Conservation (phyloP, 352 stramenopile species). For the Elongisporangium senticosum region DNA sequence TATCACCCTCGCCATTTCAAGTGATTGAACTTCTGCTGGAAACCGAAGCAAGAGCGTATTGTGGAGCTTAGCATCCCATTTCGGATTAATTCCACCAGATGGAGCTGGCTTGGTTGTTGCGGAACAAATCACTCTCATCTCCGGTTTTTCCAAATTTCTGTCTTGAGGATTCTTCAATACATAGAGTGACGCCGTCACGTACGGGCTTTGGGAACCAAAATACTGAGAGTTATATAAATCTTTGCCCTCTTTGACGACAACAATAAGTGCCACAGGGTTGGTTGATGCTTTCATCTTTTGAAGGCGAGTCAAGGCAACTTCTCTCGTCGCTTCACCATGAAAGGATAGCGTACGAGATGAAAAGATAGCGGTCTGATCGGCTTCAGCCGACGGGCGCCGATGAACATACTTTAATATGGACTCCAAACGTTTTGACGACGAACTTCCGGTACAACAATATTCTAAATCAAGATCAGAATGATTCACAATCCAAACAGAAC, state of each 20-base stretch:
- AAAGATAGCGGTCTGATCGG: slow-evolving; percentile 56
- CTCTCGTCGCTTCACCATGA: slow-evolving; percentile 35
- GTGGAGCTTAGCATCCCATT: slow-evolving; percentile 66
- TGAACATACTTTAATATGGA: slow-evolving; percentile 75
- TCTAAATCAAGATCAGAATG: slow-evolving; percentile 80
- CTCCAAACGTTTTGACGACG: slow-evolving; percentile 64
- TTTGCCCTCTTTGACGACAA: slow-evolving; percentile 71
- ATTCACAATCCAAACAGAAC: slow-evolving; percentile 87
- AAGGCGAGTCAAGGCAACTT: slow-evolving; percentile 49
- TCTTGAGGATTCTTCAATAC: slow-evolving; percentile 81
- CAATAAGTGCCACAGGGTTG: slow-evolving; percentile 76
- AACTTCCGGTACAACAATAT: slow-evolving; percentile 81
- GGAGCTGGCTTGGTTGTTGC: slow-evolving; percentile 75
- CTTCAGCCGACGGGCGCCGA: slow-evolving; percentile 27
- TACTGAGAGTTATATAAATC: slow-evolving; percentile 85
- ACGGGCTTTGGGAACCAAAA: slow-evolving; percentile 81
- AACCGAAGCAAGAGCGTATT: slow-evolving; percentile 79
- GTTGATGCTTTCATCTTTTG: slow-evolving; percentile 74
- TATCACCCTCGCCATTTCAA: slow-evolving; percentile 75
- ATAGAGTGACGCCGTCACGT: slow-evolving; percentile 77
- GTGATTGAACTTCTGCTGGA: slow-evolving; percentile 44
- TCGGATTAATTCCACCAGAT: slow-evolving; percentile 65
- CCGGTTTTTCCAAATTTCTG: slow-evolving; percentile 63
- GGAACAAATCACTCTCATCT: slow-evolving; percentile 73
- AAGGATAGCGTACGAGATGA: slow-evolving; percentile 60